phyloP scores from a whole-genome alignment of 495 filamentous ascomycete genomes.

The Articulospora tetracladia region DNA sequence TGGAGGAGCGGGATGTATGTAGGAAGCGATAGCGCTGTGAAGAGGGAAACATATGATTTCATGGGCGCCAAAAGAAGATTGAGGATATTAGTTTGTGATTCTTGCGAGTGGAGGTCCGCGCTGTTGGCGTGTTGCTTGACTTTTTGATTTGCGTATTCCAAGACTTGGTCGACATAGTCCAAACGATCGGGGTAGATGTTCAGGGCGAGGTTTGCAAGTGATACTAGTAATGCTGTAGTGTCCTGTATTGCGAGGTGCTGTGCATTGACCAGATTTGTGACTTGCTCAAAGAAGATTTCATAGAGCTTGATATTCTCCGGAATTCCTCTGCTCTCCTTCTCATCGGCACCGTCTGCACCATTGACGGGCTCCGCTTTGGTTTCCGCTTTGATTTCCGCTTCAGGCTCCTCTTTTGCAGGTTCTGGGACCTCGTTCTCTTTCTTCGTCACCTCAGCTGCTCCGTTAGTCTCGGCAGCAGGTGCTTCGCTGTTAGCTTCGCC shows the following conservation, averaged over 20 bases:
- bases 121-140: constrained; percentile 88
- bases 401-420: constrained; percentile 33
- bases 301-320: constrained; percentile 87
- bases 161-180: constrained; percentile 93
- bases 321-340: constrained; percentile 63
- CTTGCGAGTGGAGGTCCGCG: constrained; percentile 84
- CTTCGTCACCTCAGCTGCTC: constrained; percentile 18
- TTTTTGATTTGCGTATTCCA: constrained; percentile 85
- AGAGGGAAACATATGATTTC: constrained; percentile 85
- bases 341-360: constrained; percentile 31
- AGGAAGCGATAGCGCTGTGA: constrained; percentile 87
- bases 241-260: constrained; percentile 92
- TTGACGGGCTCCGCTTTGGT: constrained; percentile 26
- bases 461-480: constrained; percentile 27
- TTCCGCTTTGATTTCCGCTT: constrained; percentile 20
- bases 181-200: constrained; percentile 91
- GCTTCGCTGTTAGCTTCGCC: constrained; percentile 31
- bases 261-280: constrained; percentile 84
- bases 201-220: constrained; percentile 85
- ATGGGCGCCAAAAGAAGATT: constrained; percentile 84
- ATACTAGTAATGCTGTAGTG: constrained; percentile 87
- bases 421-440: constrained; percentile 29
- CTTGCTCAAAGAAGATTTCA: constrained; percentile 97
- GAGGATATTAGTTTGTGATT: constrained; percentile 83
- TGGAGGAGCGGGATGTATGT: constrained; percentile 87